Evolutionary conservation across 225 moss, liverwort and hornwort species (phyloP), one percentile per base, ranked within the genome.

Genomic region (Ulota crispa): DNA sequence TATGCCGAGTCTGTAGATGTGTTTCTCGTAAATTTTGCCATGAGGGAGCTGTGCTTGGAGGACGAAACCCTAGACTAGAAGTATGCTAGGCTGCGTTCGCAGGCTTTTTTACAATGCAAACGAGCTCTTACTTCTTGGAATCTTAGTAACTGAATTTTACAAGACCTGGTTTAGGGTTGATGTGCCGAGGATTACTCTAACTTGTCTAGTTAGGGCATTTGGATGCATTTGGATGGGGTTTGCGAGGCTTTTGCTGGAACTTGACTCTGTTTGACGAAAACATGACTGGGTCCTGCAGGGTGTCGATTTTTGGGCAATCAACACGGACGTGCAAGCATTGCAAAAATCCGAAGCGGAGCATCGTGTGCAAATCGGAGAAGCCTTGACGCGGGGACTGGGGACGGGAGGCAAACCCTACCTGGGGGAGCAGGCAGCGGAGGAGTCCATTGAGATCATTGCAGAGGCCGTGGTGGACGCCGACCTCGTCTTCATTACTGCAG

Each of bases 401-500:
- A 93, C 95, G 50, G 93, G 93, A 67, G 95, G 95, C 34, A 93
- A 95, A 65, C 93, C 93, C 16, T 88, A 93, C 54, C 79, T 95
- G 52, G 95, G 93, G 42, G 93, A 95, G 81, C 89, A 91, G 68
- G 95, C 93, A 42, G 93, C 93, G 65, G 93, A 95, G 82, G 93
- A 95, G 73, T 93, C 92, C 6, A 76, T 91, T 36, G 95, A 95
- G 52, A 91, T 92, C 20, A 90, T 95, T 74, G 70, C 91, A 15
- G 92, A 87, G 83, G 91, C 93, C 30, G 93, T 95, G 72, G 68
- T 89, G 72, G 90, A 93, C 81, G 88, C 93, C 42, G 95, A 95
- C 83, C 92, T 95, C 59, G 95, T 95, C 75, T 95, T 95, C 81
- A 92, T 95, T n/a, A 95, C 95, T 79, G 95, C 93, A 50, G 95